A percentile compares a stretch with the other conserved stretches of the same genome.
phyloP scores from a whole-genome alignment of 2,329 filamentous ascomycete species.

The Botrytis squamosa region DNA sequence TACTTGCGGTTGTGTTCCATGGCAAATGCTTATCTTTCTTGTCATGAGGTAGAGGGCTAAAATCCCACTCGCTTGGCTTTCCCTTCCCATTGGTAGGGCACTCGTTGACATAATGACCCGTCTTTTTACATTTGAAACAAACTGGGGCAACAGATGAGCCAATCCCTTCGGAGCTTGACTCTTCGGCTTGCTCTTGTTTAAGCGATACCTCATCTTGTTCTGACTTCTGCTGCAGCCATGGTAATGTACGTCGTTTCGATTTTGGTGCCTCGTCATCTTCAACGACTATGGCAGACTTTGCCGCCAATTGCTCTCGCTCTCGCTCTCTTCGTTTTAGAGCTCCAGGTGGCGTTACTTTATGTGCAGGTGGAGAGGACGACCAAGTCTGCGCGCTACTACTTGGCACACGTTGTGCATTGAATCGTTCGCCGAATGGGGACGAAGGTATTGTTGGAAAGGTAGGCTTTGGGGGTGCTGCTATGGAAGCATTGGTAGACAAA shows the following conservation, averaged over 20 bases:
- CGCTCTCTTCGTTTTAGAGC: slow-evolving; percentile 25
- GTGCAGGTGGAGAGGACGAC: slow-evolving; percentile 49
- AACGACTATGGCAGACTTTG: slow-evolving; percentile 13
- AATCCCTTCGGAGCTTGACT: slow-evolving; percentile 23
- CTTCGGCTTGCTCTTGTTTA: slow-evolving; percentile 27
- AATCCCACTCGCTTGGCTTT: slow-evolving; percentile 33
- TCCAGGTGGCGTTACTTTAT: slow-evolving; percentile 41
- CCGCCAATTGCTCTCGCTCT: slow-evolving; percentile 22
- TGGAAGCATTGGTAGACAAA: slow-evolving; percentile 27
- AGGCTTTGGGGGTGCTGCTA: slow-evolving; percentile 46
- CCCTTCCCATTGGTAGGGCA: slow-evolving; percentile 28
- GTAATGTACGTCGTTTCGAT: slow-evolving; percentile 42
- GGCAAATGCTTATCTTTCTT: slow-evolving; percentile 43
- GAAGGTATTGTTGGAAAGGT: slow-evolving; percentile 37
- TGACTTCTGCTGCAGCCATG: slow-evolving; percentile 36
- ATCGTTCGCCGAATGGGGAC: slow-evolving; percentile 25
- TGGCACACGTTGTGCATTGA: slow-evolving; percentile 21
- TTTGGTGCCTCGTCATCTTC: slow-evolving; percentile 28
- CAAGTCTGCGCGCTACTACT: slow-evolving; percentile 38
- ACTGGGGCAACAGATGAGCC: slow-evolving; percentile 24
- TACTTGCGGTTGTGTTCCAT: slow-evolving; percentile 75
- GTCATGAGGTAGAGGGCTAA: slow-evolving; percentile 41
- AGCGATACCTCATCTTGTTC: slow-evolving; percentile 34
- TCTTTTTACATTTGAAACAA: slow-evolving; percentile 29
- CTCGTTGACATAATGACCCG: slow-evolving; percentile 26